Base-by-base conservation (phyloP, 352 stramenopile genomes). In the Globisporangium iwayamae region DNA sequence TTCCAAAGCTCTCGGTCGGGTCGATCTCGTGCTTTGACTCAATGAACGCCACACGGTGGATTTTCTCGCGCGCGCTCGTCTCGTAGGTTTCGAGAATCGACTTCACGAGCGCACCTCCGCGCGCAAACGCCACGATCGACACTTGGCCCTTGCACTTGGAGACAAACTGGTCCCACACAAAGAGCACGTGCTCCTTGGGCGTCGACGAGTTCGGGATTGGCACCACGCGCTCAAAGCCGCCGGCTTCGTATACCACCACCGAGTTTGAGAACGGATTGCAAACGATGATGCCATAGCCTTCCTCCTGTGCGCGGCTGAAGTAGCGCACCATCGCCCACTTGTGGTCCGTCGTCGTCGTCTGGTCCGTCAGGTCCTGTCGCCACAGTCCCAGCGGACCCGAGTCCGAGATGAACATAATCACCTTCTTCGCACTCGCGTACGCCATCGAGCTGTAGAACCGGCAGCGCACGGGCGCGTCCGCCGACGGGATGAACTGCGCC, bases 11-110 rank as follows among this genome's bases (percentile, higher is more conserved):
- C 67, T 92, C 84, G 20, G 81, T 89, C 45, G 83, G 74, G 56
- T 94, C 82, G 38, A 96, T 94, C 65, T 93, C 81, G 60, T 96
- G 87, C 70, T 93, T 92, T n/a, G 84, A 93, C 60, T 96, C 84
- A 45, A 96, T 90, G 51, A 96, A 85, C 22, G 81, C 81, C 56
- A 96, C 79, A 22, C 87, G 85, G 63, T 93, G 73, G 36, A 96
- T 75, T 69, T 93, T 94, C 39, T 92, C 79, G 38, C 86, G 87
- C 11, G 78, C 75, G 34, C 77, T 87, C 16, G 79, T 69, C 67
- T 94, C 85, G 43, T 89, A 84, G 8, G 84, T 86, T 57, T 96
- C 83, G 30, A 96, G 60, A 38, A 96, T 86, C 16, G 88, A 91
- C 67, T 94, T 93, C 11, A 91, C 82, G 11, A 96, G 73, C 11